A percentile compares a stretch with the other conserved stretches of the same genome.
Evolutionary conservation across 768 basidiomycete genomes (phyloP).

Genomic region (Collybia mongolica): DNA sequence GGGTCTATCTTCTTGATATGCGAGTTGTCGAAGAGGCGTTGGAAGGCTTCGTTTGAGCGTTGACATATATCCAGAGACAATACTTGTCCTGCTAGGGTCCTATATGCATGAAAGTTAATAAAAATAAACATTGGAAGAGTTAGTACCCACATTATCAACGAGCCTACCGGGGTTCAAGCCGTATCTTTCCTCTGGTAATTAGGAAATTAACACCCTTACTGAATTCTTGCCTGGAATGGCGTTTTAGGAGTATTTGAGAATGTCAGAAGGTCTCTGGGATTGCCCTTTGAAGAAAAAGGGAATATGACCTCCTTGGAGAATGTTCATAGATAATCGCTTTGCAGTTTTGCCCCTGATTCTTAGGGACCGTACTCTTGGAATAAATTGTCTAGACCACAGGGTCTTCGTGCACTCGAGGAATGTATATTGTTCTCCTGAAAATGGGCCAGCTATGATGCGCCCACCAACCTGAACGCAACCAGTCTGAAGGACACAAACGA

Average conservation of each 20-base stretch:
- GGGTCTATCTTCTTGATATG: conserved; percentile 31
- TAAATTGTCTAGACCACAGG: conserved; percentile 39
- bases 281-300: conserved; percentile 11
- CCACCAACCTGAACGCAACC: conserved; percentile 29
- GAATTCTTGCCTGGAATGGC: conserved; percentile 33
- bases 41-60: conserved; percentile 28
- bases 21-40: conserved; percentile 30
- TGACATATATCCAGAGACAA: conserved; percentile 31
- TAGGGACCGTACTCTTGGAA: conserved; percentile 16
- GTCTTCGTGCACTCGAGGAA: conserved; percentile 33
- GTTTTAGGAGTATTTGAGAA: conserved; percentile 38
- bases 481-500: not conserved
- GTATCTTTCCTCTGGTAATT: conserved; percentile 29
- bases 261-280: conserved; percentile 24
- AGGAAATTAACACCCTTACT: conserved; percentile 33
- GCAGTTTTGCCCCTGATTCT: conserved; percentile 22
- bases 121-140: no score
- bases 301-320: conserved; percentile 38
- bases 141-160: no score
- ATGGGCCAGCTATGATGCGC: conserved; percentile 36
- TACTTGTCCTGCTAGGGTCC: conserved; percentile 32
- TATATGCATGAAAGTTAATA: no score
- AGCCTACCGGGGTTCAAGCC: conserved; percentile 30
- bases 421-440: conserved; percentile 26
- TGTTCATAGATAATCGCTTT: conserved; percentile 34